A percentile compares a stretch with the other conserved stretches of the same genome.
phyloP scores from a whole-genome alignment of 139 green algal species.

The Nannochloris sp. region DNA sequence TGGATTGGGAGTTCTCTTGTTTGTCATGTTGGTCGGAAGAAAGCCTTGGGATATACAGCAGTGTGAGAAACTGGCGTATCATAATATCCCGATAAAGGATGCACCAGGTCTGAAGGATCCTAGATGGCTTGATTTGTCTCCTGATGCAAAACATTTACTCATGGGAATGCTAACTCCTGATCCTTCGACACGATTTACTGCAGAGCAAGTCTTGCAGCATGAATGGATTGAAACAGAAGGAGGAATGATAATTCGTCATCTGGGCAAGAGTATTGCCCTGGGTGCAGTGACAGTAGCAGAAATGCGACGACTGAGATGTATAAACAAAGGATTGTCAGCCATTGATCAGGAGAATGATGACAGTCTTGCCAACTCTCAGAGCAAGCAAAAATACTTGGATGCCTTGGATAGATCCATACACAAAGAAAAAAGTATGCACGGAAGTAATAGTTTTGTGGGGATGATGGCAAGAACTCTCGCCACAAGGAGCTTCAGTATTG shows the following conservation, averaged over 20 bases:
- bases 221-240: constrained; percentile 31
- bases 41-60: constrained; percentile 46
- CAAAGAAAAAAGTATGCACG: neutral
- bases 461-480: neutral
- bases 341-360: neutral
- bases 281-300: constrained; percentile 37
- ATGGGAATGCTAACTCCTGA: constrained; percentile 38
- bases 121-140: constrained; percentile 30
- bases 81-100: constrained; percentile 21
- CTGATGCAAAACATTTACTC: constrained; percentile 42
- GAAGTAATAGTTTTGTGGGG: neutral
- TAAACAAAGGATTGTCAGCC: constrained; percentile 24
- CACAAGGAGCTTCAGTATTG: neutral
- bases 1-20: constrained; percentile 35
- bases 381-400: neutral
- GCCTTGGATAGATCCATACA: neutral
- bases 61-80: constrained; percentile 33
- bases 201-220: constrained; percentile 24
- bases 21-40: constrained; percentile 45
- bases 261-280: constrained; percentile 26
- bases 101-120: constrained; percentile 35
- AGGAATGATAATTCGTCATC: constrained; percentile 17
- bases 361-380: neutral
- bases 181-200: constrained; percentile 31
- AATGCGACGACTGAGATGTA: constrained; percentile 32